Percentiles rank a stretch among this genome's conserved stretches.
Conservation (phyloP, 768 basidiomycete genomes). For the Hydnomerulius pinastri region DNA sequence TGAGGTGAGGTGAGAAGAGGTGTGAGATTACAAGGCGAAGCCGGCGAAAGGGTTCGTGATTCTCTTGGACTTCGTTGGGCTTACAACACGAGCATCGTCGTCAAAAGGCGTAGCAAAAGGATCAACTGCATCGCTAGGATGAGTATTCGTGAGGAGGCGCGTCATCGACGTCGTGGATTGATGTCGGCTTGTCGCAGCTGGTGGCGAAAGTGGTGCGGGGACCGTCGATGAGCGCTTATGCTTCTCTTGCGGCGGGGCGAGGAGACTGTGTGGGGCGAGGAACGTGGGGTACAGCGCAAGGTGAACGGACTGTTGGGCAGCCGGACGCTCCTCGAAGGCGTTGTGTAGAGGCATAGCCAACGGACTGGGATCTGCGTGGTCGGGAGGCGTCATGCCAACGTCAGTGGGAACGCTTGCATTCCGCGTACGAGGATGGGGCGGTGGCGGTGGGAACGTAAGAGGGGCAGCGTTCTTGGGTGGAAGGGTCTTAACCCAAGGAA, state of each 20-base stretch:
- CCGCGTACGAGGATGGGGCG: constrained; percentile 33
- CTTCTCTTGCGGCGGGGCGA: constrained; percentile 15
- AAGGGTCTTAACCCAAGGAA: constrained; percentile 25
- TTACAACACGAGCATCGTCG: constrained; percentile 53
- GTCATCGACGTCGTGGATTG: constrained; percentile 40
- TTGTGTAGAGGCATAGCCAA: constrained; percentile 45
- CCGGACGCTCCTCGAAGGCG: constrained; percentile 33
- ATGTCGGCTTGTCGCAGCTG: constrained; percentile 19
- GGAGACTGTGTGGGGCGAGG: constrained; percentile 12
- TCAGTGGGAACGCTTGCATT: constrained; percentile 40
- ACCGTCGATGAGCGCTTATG: constrained; percentile 24
- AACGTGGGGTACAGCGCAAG: constrained; percentile 18
- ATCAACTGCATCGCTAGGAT: constrained; percentile 36
- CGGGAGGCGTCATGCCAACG: constrained; percentile 27
- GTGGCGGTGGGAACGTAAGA: constrained; percentile 35
- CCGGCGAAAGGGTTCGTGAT: constrained; percentile 55
- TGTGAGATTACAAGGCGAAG: constrained; percentile 34
- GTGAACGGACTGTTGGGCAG: constrained; percentile 16
- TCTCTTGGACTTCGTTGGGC: constrained; percentile 40
- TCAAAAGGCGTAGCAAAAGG: constrained; percentile 84
- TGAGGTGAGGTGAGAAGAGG: not conserved
- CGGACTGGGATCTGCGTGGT: constrained; percentile 23
- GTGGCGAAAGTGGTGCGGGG: constrained; percentile 17
- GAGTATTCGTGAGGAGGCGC: constrained; percentile 44
- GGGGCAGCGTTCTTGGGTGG: constrained; percentile 34